Evolutionary conservation across 441 rosid species (phyloP).

Genomic region (Mallotus japonicus): DNA sequence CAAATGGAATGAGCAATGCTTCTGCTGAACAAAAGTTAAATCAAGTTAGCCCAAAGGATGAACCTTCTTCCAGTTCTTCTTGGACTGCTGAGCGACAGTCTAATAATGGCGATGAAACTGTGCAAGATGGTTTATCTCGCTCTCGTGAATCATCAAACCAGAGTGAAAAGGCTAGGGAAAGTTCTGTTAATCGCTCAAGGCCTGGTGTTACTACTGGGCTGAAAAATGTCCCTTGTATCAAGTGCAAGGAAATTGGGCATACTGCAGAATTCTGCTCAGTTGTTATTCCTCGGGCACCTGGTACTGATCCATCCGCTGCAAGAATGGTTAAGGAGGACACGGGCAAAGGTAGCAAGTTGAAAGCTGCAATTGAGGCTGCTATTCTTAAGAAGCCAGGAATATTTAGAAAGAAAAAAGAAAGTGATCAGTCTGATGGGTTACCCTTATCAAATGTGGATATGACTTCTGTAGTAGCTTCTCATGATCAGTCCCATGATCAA

Average conservation of each 20-base stretch:
- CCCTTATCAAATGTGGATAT: slow-evolving; percentile 40
- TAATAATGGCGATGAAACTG: slow-evolving; percentile 41
- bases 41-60: slow-evolving; percentile 58
- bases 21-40: slow-evolving; percentile 48
- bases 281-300: slow-evolving; percentile 44
- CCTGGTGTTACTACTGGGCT: slow-evolving; percentile 37
- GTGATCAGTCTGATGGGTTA: slow-evolving; percentile 50
- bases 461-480: slow-evolving; percentile 43
- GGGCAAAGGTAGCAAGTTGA: slow-evolving; percentile 55
- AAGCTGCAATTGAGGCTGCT: slow-evolving; percentile 83
- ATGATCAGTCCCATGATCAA: slow-evolving; percentile 55
- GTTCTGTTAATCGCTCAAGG: slow-evolving; percentile 43
- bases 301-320: slow-evolving; percentile 43
- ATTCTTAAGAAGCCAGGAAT: slow-evolving; percentile 71
- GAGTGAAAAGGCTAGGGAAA: slow-evolving; percentile 56
- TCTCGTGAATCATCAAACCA: slow-evolving; percentile 53
- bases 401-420: slow-evolving; percentile 56
- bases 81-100: slow-evolving; percentile 49
- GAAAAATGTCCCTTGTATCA: slow-evolving; percentile 46
- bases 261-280: slow-evolving; percentile 48
- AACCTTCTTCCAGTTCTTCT: slow-evolving; percentile 56
- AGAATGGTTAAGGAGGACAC: slow-evolving; percentile 52
- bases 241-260: slow-evolving; percentile 62
- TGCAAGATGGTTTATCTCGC: slow-evolving; percentile 51
- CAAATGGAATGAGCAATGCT: slow-evolving; percentile 35